Conservation (phyloP, 306 rosid genomes). For the Trifolium repens region DNA sequence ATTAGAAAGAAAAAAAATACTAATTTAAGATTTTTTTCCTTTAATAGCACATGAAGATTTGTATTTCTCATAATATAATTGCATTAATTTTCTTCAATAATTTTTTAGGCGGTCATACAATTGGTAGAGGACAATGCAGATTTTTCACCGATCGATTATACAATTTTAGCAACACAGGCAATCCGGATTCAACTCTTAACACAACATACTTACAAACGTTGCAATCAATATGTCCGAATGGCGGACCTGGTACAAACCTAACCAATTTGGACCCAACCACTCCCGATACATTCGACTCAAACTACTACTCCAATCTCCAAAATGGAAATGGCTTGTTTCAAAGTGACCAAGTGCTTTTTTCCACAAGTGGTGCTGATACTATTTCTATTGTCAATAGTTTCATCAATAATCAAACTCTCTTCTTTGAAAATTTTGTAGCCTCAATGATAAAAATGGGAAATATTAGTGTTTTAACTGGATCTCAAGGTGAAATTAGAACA, state of each 20-base stretch:
- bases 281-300: constrained; percentile 48
- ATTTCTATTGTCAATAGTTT: constrained; percentile 45
- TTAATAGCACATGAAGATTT: too few relatives aligned
- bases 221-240: constrained; percentile 43
- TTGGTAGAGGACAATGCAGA: constrained; percentile 48
- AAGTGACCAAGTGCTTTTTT: constrained; percentile 53
- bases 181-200: constrained; percentile 51
- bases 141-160: constrained; percentile 35
- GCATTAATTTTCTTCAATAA: not conserved
- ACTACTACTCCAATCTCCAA: constrained; percentile 50
- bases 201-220: constrained; percentile 32
- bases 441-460: constrained; percentile 59
- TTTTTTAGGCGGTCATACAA: constrained; percentile 52
- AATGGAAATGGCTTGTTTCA: constrained; percentile 41
- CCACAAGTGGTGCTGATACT: constrained; percentile 48
- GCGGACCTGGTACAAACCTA: constrained; percentile 41
- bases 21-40: too few relatives aligned
- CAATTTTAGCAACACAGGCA: constrained; percentile 35
- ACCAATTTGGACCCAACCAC: constrained; percentile 48
- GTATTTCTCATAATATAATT: not conserved
- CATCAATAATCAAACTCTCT: constrained; percentile 32
- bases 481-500: constrained; percentile 46
- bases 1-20: not conserved
- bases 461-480: constrained; percentile 47
- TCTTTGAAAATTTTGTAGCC: constrained; percentile 35